These are phyloP conservation scores for Tetraselmis striata DNA, from an alignment of 139 green algal species.

Conservation along the genomic window DNA sequence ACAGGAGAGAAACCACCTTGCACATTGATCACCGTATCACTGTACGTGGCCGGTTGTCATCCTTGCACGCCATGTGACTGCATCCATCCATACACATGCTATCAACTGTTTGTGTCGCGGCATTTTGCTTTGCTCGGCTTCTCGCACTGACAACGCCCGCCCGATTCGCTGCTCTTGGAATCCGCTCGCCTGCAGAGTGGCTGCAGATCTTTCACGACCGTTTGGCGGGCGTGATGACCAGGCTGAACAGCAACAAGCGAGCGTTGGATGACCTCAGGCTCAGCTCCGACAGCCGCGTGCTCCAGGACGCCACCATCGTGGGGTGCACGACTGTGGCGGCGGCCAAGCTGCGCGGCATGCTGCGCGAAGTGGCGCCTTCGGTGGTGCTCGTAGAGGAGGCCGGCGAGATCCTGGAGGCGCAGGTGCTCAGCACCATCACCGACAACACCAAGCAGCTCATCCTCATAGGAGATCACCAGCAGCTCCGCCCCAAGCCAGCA, in stretches of 20 bases:
- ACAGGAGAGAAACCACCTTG: too few relatives aligned
- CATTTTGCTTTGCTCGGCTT: too few relatives aligned
- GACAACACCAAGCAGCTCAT: conserved; percentile 61
- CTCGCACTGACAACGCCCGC: too few relatives aligned
- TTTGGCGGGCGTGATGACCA: neutral
- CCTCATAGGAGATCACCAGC: conserved; percentile 62
- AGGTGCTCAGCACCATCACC: conserved; percentile 56
- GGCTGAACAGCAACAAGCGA: neutral
- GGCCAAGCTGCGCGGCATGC: conserved; percentile 12
- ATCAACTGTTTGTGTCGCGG: too few relatives aligned
- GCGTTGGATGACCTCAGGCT: neutral
- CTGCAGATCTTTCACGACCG: neutral
- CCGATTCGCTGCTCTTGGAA: too few relatives aligned
- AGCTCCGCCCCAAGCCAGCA: conserved; percentile 72
- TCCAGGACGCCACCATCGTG: neutral
- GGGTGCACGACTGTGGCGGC: neutral
- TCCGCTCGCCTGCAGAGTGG: too few relatives aligned
- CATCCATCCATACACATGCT: too few relatives aligned
- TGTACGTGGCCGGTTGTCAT: too few relatives aligned
- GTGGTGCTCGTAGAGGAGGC: conserved; percentile 76
- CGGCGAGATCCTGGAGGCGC: conserved; percentile 67
- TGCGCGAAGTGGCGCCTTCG: conserved; percentile 15
- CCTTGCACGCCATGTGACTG: too few relatives aligned
- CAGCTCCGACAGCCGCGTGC: neutral
- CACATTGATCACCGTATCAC: too few relatives aligned